Base-by-base conservation (phyloP, 495 filamentous ascomycete species). In the Thozetella sp. region DNA sequence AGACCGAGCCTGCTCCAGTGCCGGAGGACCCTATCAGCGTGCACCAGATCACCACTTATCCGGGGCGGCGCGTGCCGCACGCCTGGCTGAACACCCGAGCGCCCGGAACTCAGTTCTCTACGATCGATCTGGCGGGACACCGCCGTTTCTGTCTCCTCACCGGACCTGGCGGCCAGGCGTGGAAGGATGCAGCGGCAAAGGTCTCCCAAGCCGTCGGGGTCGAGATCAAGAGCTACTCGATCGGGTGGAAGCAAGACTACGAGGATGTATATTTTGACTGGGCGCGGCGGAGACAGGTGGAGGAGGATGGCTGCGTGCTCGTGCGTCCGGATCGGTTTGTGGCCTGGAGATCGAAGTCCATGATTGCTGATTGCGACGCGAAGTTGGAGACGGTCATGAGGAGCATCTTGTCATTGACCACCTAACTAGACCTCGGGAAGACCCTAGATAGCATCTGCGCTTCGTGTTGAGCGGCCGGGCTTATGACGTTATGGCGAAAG, bases 281-380 rank as follows among this genome's bases (percentile, higher is more conserved):
- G 71, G 64, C 68, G 12, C 57, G 56, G 54, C 60, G 62, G 30
- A 60, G 72, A 3, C 74, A 75, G 22, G 70, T 79, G 0, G 66
- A 69, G 15, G 70, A 78, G n/a, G 63, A 60, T 25, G 78, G 78
- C n/a, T 76, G 72, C 9, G 57, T 81, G 12, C 57, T 80, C 24
- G 74, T 76, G 9, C 57, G 78, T 10, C 78, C 77, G 9, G 77
- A 81, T 62, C 64, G 70, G 22, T 78, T 76, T 54, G 72, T 81
- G 9, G 74, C 72, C 1, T 81, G 77, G 77, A 54, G 78, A 56
- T 67, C 61, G 3, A 59, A 66, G 30, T 48, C 52, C 40, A 67
- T 68, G 65, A 54, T 66, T 54, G 58, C 22, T 22, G 60, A 64
- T 17, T 56, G 64, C 17, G 30, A 45, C 27, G 51, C 27, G 20